Evolutionary conservation across 192 early-diverging fungal genomes (phyloP).

Genomic region (Helicostylum pulchrum): DNA sequence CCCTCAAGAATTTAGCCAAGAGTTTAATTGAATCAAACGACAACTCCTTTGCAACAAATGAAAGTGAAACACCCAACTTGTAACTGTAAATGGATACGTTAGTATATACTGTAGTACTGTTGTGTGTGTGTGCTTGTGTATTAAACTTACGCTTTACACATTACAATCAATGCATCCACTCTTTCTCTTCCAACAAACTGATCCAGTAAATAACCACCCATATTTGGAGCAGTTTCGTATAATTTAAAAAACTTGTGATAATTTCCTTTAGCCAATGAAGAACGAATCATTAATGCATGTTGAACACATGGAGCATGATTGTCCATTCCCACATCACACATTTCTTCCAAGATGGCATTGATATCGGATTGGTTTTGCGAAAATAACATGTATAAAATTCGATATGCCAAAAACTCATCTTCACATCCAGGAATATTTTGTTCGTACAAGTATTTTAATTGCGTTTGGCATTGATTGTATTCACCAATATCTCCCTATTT

Average conservation of each 20-base stretch:
- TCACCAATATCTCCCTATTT: slow-evolving; percentile 88
- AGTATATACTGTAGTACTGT: too few relatives aligned
- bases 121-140: too few relatives aligned
- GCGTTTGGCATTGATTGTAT: slow-evolving; percentile 97
- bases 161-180: slow-evolving; percentile 66
- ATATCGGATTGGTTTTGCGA: slow-evolving; percentile 86
- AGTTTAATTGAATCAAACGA: neutral
- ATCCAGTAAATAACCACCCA: slow-evolving; percentile 90
- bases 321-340: slow-evolving; percentile 43
- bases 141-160: slow-evolving; percentile 80
- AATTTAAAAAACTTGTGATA: slow-evolving; percentile 83
- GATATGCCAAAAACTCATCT: slow-evolving; percentile 91
- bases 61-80: slow-evolving; percentile 11
- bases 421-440: slow-evolving; percentile 64
- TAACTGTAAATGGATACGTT: neutral
- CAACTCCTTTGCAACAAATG: slow-evolving; percentile 6
- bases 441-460: slow-evolving; percentile 84
- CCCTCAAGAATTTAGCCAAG: slow-evolving; percentile 52
- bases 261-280: slow-evolving; percentile 75
- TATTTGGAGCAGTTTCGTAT: slow-evolving; percentile 76
- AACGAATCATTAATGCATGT: slow-evolving; percentile 84
- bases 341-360: slow-evolving; percentile 65
- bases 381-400: slow-evolving; percentile 88
- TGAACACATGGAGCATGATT: slow-evolving; percentile 60
- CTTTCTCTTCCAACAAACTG: slow-evolving; percentile 88